phyloP scores from a whole-genome alignment of 2,329 filamentous ascomycete species.

The Cordyceps javanica region DNA sequence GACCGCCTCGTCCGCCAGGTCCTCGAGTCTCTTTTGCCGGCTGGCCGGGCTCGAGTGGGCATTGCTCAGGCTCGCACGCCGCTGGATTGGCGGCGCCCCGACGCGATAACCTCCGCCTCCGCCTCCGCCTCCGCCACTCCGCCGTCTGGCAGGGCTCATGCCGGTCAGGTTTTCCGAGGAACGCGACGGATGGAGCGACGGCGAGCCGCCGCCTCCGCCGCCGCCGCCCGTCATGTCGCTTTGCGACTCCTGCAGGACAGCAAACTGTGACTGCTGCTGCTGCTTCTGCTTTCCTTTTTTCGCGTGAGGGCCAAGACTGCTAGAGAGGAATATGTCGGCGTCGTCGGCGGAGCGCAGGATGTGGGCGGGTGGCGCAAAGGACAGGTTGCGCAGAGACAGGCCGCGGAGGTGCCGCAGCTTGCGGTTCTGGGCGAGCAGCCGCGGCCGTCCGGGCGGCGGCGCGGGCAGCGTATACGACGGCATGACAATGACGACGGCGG shows the following conservation, averaged over 20 bases:
- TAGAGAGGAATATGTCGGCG: slow-evolving; percentile 45
- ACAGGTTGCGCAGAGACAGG: slow-evolving; percentile 80
- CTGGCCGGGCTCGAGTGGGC: slow-evolving; percentile 38
- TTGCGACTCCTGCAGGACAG: slow-evolving; percentile 39
- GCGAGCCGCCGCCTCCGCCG: no score
- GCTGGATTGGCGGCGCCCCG: slow-evolving; percentile 23
- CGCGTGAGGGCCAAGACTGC: no score
- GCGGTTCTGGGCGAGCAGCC: slow-evolving; percentile 67
- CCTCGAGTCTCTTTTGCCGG: slow-evolving; percentile 70
- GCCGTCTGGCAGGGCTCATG: slow-evolving; percentile 23
- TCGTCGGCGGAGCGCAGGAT: slow-evolving; percentile 68
- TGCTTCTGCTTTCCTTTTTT: slow-evolving; percentile 58
- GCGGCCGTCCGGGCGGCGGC: slow-evolving; percentile 35
- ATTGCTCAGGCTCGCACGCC: slow-evolving; percentile 45
- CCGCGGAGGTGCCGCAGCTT: slow-evolving; percentile 82
- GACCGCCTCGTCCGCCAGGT: slow-evolving; percentile 63
- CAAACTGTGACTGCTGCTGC: slow-evolving; percentile 30
- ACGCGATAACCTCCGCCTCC: slow-evolving; percentile 14
- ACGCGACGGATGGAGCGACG: slow-evolving; percentile 44
- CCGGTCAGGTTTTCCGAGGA: slow-evolving; percentile 44
- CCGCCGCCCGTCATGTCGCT: slow-evolving; percentile 19
- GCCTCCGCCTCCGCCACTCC: slow-evolving; percentile 15
- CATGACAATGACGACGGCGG: slow-evolving; percentile 20
- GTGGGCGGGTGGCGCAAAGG: slow-evolving; percentile 50
- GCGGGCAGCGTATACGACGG: slow-evolving; percentile 24